Base-by-base conservation (phyloP, 2,329 filamentous ascomycete species). In the Neofusicoccum sp. region DNA sequence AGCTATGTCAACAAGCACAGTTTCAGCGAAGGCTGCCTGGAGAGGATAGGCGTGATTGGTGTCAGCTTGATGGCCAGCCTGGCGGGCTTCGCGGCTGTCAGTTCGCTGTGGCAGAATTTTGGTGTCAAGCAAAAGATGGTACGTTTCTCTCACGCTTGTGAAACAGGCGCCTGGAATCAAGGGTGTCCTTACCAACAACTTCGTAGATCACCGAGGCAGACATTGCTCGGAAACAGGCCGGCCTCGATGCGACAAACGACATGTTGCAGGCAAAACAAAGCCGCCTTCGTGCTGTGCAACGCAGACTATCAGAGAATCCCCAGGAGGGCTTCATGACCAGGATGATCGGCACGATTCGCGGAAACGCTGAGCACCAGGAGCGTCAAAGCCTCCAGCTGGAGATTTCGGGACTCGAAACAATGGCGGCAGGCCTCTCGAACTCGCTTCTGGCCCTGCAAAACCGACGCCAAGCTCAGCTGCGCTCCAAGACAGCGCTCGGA, bases 61-160 rank as follows among this genome's bases (percentile, higher is more conserved):
- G 91, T 95, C 60, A 87, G 89, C 49, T 77, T 95, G 58, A 96
- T 96, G 90, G 91, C 91, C 14, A 82, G 93, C 12, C 79, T 96
- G n/a, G 91, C 91, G 6, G 91, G 91, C 0, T 96, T 96, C 68
- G 91, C 91, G 5, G 90, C 90, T n/a, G 89, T 96, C 34, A 93
- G 89, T 26, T 89, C 89, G 1, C 86, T 92, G 1, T 96, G 91
- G 90, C 89, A 96, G 70, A 90, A 86, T 0, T 91, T 96, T 74
- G 84, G 86, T 26, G 85, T 86, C 31, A 84, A 83, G 40, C 78
- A 84, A 47, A 81, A 83, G 31, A 84, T 84, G 3, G 84, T 81
- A 63, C 66, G 73, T 65, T n/a, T 9, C 6, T 24, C 28, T 28
- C 14, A 11, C 30, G 12, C 24, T 11, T 63, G 38, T 2, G 74